Evolutionary conservation across 2,329 filamentous ascomycete genomes (phyloP), one percentile per base, ranked within the genome.

Genomic region (Arthrocladium fulminans): DNA sequence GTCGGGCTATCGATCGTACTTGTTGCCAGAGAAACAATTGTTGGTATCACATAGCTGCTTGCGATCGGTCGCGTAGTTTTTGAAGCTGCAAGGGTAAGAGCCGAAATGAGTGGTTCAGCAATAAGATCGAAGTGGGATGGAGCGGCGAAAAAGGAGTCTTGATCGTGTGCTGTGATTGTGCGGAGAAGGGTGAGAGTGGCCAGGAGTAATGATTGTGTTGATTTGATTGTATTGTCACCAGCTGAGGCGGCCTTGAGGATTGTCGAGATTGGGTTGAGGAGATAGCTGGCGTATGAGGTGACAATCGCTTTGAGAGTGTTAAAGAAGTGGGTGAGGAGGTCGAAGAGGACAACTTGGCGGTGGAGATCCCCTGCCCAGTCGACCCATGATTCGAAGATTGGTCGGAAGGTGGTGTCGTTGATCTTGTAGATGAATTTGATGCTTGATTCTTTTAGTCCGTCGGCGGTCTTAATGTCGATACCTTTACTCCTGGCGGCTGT

Each of bases 371-470:
- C 82, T 35, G 32, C 32, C 85, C 89, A 96, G 49, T 94, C 87
- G 39, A 94, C 74, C n/a, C 96, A 71, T 55, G 84, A 80, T 13
- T 81, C 76, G 70, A 97, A 98, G 54, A 98, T 81, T 1, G 92
- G 94, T 10, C 89, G 78, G 79, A 98, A 98, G 0, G 85, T 81
- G 1, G 85, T 83, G 63, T 98, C 92, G 67, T 96, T 97, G 53
- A 98, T 78, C 73, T 97, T 97, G 72, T 94, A 88, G 47, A 95
- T 85, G 81, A 96, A 92, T 66, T 88, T 86, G 51, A 98, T 77
- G 0, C 83, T 79, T 10, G 84, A 80, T 8, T 83, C 77, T 61
- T 87, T 84, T 56, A 86, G 61, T 9, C 73, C 22, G 19, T 42
- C 15, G 12, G 22, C 17, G 29, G 25, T 32, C 23, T 27, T 71